A percentile compares a stretch with the other conserved stretches of the same genome.
Conservation (phyloP, 805 yeast genomes). For the Lipomyces yamanashiensis region DNA sequence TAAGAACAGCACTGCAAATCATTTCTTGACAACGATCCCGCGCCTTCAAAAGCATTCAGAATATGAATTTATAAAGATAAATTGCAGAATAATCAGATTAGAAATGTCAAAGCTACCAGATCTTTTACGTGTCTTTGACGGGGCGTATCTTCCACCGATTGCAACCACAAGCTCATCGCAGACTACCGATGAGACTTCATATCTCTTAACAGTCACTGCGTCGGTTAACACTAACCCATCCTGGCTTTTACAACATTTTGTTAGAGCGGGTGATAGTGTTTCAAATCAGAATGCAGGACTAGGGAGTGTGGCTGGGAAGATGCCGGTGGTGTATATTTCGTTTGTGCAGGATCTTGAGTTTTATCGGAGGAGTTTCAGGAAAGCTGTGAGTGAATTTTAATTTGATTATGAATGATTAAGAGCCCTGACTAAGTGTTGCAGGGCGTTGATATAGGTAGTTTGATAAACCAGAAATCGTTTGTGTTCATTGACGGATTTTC, state of each 20-base stretch:
- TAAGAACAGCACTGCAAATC: no score
- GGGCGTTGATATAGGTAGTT: constrained; percentile 20
- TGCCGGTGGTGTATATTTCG: constrained; percentile 24
- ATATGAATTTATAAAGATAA: background rate
- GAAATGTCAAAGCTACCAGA: constrained; percentile 23
- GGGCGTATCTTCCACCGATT: constrained; percentile 11
- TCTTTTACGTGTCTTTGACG: constrained; percentile 29
- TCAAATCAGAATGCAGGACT: background rate
- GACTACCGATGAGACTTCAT: background rate
- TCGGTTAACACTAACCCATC: constrained; percentile 20
- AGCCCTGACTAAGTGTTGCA: background rate
- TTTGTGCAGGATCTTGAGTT: constrained; percentile 24
- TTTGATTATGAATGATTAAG: background rate
- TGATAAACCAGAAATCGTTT: constrained; percentile 5
- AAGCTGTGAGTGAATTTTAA: constrained; percentile 13
- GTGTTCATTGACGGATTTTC: constrained; percentile 25
- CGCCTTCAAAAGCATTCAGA: no score
- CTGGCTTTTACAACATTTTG: constrained; percentile 31
- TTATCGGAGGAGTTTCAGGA: constrained; percentile 18
- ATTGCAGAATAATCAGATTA: no score
- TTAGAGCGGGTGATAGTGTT: background rate
- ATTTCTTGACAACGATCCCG: no score
- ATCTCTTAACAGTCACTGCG: constrained; percentile 14
- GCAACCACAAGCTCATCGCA: background rate
- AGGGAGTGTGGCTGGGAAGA: background rate